Percentiles rank a stretch among this genome's conserved stretches.
Conservation (phyloP, 768 basidiomycete species). For the Suillus discolor region DNA sequence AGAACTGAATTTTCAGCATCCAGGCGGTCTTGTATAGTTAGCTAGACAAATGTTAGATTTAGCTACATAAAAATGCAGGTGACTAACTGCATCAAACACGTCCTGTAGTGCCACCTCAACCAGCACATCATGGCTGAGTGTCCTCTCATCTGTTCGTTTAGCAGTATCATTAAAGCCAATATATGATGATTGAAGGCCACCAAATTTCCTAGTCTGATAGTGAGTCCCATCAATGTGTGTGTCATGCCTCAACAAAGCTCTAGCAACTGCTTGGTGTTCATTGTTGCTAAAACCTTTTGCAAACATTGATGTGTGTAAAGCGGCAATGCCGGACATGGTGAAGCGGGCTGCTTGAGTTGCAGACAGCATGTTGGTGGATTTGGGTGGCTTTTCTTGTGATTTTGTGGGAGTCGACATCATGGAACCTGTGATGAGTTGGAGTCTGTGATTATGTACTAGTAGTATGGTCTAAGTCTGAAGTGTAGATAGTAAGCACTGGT, state of each 20-base stretch:
- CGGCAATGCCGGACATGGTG: conserved; percentile 7
- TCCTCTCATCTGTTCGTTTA: too few species aligned
- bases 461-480: too few species aligned
- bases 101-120: conserved; percentile 6
- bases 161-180: not conserved
- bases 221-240: conserved; percentile 9
- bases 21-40: conserved; percentile 13
- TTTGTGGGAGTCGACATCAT: too few species aligned
- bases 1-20: conserved; percentile 14
- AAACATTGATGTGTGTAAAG: conserved; percentile 7
- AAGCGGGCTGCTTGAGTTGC: too few species aligned
- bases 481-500: too few species aligned
- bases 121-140: not conserved
- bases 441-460: too few species aligned
- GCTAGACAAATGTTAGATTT: too few species aligned
- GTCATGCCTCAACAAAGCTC: conserved; percentile 7
- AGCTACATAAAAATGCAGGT: too few species aligned
- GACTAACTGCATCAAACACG: conserved; percentile 12
- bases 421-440: too few species aligned
- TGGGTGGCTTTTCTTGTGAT: too few species aligned
- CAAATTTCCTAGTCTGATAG: not conserved
- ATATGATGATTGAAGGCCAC: conserved; percentile 10
- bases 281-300: conserved; percentile 7
- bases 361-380: too few species aligned
- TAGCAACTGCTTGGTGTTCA: conserved; percentile 4